phyloP scores from a whole-genome alignment of 1,139 yeast species.

The Arxiozyma bovina region DNA sequence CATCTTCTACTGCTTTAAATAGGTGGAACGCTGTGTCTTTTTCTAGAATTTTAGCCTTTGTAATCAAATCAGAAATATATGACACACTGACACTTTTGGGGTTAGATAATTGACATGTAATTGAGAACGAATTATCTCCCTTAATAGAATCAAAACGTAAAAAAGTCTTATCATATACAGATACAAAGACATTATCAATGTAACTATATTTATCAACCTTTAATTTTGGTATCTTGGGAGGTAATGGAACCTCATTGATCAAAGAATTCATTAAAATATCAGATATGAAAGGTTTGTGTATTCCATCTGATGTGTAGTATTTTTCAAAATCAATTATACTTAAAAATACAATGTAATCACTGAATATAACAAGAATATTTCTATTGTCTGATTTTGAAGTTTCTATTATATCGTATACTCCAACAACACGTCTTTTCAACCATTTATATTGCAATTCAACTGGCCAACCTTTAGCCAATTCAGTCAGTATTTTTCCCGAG shows the following conservation, averaged over 20 bases:
- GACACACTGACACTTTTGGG: slow-evolving; percentile 28
- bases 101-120: slow-evolving; percentile 28
- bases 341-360: slow-evolving; percentile 66
- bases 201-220: slow-evolving; percentile 61
- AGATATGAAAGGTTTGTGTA: slow-evolving; percentile 54
- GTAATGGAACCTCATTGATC: slow-evolving; percentile 73
- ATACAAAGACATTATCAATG: slow-evolving; percentile 46
- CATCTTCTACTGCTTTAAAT: slow-evolving; percentile 41
- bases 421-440: slow-evolving; percentile 76
- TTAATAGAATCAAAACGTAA: slow-evolving; percentile 29
- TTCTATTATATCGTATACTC: slow-evolving; percentile 53
- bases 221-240: slow-evolving; percentile 57
- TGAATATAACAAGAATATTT: slow-evolving; percentile 61
- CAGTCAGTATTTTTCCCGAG: slow-evolving; percentile 79
- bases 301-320: slow-evolving; percentile 25
- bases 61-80: slow-evolving; percentile 53
- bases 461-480: slow-evolving; percentile 83
- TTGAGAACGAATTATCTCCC: slow-evolving; percentile 14
- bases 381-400: slow-evolving; percentile 35
- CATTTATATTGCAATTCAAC: slow-evolving; percentile 79
- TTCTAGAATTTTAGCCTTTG: slow-evolving; percentile 69
- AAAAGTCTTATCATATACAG: slow-evolving; percentile 35
- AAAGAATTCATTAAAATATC: slow-evolving; percentile 85
- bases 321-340: slow-evolving; percentile 34
- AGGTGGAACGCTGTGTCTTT: slow-evolving; percentile 83